Percentiles rank a stretch among this genome's conserved stretches.
phyloP scores from a whole-genome alignment of 2,329 filamentous ascomycete genomes.

The Apiospora sp. region DNA sequence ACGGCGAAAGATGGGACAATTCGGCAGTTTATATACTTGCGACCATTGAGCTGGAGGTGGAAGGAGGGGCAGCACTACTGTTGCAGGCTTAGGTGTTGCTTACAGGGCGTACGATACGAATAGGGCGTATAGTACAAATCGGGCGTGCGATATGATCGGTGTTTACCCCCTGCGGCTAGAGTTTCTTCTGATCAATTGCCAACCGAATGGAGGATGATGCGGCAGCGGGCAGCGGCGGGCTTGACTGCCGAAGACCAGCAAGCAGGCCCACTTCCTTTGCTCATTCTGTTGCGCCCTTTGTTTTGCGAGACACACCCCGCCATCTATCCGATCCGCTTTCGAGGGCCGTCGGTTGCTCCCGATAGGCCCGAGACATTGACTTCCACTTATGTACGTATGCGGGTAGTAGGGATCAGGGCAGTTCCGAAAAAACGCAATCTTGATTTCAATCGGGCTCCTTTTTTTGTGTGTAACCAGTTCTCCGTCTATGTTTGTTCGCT shows the following conservation, averaged over 20 bases:
- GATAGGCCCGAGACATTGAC: conserved; percentile 9
- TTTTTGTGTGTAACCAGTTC: not conserved
- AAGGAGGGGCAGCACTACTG: not conserved
- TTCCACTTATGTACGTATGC: conserved; percentile 8
- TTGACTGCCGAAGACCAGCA: not conserved
- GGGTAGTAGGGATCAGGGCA: conserved; percentile 5
- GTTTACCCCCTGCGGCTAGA: not conserved
- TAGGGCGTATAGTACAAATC: too few species aligned
- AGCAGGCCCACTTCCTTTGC: not conserved
- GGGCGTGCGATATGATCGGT: not conserved
- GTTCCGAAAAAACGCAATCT: not conserved
- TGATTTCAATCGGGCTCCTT: not conserved
- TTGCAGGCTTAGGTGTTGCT: not conserved
- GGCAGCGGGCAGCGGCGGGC: not conserved
- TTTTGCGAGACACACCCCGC: conserved; percentile 6
- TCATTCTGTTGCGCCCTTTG: not conserved
- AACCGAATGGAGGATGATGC: not conserved
- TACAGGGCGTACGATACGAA: not conserved
- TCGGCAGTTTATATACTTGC: not conserved
- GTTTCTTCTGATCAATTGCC: not conserved
- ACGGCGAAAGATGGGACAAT: not conserved
- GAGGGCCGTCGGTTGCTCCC: not conserved
- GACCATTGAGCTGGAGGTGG: not conserved
- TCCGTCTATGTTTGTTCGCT: not conserved
- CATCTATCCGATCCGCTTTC: not conserved